These are phyloP conservation scores for Vanilla planifolia DNA, from an alignment of 106 monocot genomes.

Conservation along the genomic window DNA sequence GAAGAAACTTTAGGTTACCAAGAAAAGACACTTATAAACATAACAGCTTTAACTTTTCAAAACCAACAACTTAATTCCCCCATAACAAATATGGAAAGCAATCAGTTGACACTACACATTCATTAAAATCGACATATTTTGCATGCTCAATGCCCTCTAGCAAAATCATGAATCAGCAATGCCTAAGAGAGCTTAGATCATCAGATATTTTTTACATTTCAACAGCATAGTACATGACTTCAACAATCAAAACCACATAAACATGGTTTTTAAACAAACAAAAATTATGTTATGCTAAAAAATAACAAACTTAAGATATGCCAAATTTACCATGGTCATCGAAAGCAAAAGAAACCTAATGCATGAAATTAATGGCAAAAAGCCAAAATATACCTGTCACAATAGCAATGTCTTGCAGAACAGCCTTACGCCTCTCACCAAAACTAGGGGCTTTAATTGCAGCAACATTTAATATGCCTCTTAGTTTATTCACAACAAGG, in stretches of 20 bases:
- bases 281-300: no score
- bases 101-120: not conserved
- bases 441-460: conserved; percentile 80
- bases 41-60: not conserved
- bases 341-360: no score
- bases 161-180: no score
- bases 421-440: conserved; percentile 73
- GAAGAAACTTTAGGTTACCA: not conserved
- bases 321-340: no score
- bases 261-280: no score
- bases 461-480: conserved; percentile 73
- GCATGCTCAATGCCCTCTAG: no score
- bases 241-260: no score
- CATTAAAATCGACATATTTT: not conserved
- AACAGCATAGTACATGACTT: no score
- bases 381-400: conserved; percentile 43
- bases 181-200: no score
- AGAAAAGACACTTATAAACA: not conserved
- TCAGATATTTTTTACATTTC: no score
- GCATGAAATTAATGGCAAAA: no score
- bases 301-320: no score
- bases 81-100: not conserved
- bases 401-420: conserved; percentile 81
- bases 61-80: not conserved
- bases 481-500: conserved; percentile 71